Evolutionary conservation across 129 eudicot genomes (phyloP).

Genomic region (Dittrichia graveolens): DNA sequence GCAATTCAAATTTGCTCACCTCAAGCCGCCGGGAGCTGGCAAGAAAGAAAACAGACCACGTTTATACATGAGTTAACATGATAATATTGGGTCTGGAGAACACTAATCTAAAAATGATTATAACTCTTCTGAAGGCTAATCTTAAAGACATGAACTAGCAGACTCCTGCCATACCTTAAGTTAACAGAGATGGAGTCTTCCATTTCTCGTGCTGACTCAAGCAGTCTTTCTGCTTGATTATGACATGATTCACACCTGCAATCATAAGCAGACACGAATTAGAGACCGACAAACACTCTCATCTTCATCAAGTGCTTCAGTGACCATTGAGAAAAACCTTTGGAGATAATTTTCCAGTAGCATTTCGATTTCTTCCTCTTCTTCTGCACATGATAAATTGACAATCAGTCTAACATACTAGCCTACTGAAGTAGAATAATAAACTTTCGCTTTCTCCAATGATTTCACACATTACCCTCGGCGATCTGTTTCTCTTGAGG

Average conservation of each 20-base stretch:
- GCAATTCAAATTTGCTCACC: constrained; percentile 90
- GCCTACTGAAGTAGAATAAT: constrained; percentile 10
- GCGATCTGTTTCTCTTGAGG: constrained; percentile 91
- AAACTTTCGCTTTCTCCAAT: neutral
- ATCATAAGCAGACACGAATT: constrained; percentile 9
- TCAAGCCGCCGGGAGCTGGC: constrained; percentile 98
- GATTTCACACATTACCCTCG: constrained; percentile 57
- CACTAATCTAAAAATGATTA: neutral
- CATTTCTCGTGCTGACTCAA: constrained; percentile 98
- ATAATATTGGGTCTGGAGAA: neutral
- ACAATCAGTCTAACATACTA: constrained; percentile 15
- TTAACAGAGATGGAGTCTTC: constrained; percentile 98
- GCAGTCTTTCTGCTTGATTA: constrained; percentile 99
- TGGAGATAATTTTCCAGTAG: constrained; percentile 96
- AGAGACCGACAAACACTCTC: constrained; percentile 11
- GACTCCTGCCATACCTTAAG: constrained; percentile 62
- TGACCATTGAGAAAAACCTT: constrained; percentile 50
- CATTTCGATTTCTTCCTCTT: constrained; percentile 99
- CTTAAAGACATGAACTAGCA: constrained; percentile 9
- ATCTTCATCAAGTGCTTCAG: constrained; percentile 17
- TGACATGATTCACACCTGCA: constrained; percentile 99
- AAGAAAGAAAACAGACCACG: constrained; percentile 20
- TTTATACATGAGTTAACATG: neutral
- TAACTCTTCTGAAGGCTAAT: too few relatives aligned
- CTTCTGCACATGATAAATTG: constrained; percentile 55